These are phyloP conservation scores for Acacia melanoxylon DNA, from an alignment of 306 rosid genomes.

Conservation along the genomic window DNA sequence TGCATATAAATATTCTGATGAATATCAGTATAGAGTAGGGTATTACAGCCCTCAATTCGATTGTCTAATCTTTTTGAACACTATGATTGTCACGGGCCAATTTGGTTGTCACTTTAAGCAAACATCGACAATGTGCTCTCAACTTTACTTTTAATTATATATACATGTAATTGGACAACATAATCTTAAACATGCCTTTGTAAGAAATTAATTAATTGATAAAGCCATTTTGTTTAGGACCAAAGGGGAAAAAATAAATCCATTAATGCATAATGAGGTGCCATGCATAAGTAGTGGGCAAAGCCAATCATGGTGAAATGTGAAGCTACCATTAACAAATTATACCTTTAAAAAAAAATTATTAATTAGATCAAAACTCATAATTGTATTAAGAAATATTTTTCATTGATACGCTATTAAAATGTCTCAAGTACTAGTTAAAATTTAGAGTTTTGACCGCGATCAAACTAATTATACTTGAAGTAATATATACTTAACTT, in stretches of 20 bases:
- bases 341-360: neutral
- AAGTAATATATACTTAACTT: neutral
- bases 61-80: constrained; percentile 30
- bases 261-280: neutral
- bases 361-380: neutral
- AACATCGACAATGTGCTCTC: constrained; percentile 25
- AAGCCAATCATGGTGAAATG: neutral
- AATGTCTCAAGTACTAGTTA: neutral
- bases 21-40: no score
- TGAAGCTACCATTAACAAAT: neutral
- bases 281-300: neutral
- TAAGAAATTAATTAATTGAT: neutral
- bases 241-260: neutral
- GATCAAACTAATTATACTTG: neutral
- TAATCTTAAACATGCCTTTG: neutral
- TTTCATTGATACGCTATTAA: neutral
- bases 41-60: neutral
- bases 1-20: no score
- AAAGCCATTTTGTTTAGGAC: neutral
- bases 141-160: neutral
- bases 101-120: constrained; percentile 27
- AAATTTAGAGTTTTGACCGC: neutral
- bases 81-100: constrained; percentile 29
- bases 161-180: neutral
- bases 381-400: no score